Evolutionary conservation across 208 protist species (phyloP).

Genomic region (Porcisia hertigi): DNA sequence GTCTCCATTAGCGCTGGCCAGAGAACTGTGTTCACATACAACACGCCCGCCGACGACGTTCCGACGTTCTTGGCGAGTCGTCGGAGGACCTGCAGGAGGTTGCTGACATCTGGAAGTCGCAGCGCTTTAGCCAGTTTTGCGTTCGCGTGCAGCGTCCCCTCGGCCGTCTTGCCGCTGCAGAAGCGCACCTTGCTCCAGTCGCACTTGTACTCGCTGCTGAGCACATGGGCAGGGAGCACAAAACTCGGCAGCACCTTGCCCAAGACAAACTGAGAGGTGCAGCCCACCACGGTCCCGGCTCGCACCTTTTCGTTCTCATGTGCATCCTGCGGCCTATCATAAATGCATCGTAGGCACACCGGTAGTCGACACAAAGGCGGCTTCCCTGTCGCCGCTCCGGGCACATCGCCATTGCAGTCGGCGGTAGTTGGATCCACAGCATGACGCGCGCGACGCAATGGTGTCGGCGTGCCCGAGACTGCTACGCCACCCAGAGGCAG

Average conservation of each 20-base stretch:
- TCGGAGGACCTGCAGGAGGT: slow-evolving; percentile 36
- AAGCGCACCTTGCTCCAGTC: slow-evolving; percentile 36
- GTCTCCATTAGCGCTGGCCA: slow-evolving; percentile 27
- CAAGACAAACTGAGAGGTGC: slow-evolving; percentile 22
- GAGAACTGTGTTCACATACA: slow-evolving; percentile 24
- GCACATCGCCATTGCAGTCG: background rate
- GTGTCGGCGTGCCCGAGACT: slow-evolving; percentile 33
- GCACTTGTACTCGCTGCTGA: slow-evolving; percentile 29
- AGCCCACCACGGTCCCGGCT: background rate
- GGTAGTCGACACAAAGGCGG: background rate
- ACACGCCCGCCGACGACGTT: slow-evolving; percentile 5
- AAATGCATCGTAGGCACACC: background rate
- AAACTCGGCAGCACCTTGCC: slow-evolving; percentile 31
- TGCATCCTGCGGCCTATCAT: background rate
- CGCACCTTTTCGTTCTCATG: background rate
- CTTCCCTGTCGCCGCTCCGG: background rate
- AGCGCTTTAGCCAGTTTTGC: slow-evolving; percentile 45
- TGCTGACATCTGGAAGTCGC: slow-evolving; percentile 25
- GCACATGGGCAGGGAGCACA: slow-evolving; percentile 28
- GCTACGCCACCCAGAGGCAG: slow-evolving; percentile 50
- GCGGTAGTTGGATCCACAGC: background rate
- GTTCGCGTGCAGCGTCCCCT: slow-evolving; percentile 41
- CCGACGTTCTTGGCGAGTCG: slow-evolving; percentile 34
- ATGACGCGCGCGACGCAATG: background rate
- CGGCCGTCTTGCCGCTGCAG: slow-evolving; percentile 14